phyloP scores from a whole-genome alignment of 1,139 yeast genomes.

The Hyphopichia buzzinii region DNA sequence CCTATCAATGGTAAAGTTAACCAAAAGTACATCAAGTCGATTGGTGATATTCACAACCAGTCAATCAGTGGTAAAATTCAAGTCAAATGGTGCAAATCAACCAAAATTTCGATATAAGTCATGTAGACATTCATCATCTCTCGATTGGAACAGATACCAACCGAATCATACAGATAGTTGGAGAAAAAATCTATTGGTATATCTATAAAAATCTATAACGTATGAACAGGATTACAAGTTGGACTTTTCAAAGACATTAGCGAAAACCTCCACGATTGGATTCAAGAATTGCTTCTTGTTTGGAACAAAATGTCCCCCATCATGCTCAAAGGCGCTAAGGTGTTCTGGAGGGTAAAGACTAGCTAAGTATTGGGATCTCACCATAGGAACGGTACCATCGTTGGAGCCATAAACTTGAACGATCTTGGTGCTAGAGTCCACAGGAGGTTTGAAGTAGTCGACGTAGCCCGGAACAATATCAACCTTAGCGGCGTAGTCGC shows the following conservation, averaged over 20 bases:
- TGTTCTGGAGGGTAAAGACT: slow-evolving; percentile 15
- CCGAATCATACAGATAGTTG: no score
- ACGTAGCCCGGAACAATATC: slow-evolving; percentile 15
- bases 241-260: slow-evolving; percentile 15
- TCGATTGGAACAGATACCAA: no score
- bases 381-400: slow-evolving; percentile 35
- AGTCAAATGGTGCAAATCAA: no score
- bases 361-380: slow-evolving; percentile 27
- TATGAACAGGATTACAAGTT: slow-evolving; percentile 13
- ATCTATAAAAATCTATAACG: not conserved
- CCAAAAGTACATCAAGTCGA: no score
- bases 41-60: no score
- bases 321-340: slow-evolving; percentile 24
- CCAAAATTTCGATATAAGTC: no score
- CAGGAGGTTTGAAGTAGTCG: slow-evolving; percentile 16
- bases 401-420: slow-evolving; percentile 29
- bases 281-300: slow-evolving; percentile 26
- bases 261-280: slow-evolving; percentile 25
- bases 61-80: no score
- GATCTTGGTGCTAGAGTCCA: slow-evolving; percentile 19
- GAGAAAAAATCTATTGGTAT: slow-evolving; percentile 5
- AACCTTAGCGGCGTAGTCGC: slow-evolving; percentile 19
- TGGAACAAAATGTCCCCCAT: slow-evolving; percentile 42
- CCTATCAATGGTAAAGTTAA: no score
- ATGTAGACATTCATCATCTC: no score